Percentiles rank a stretch among this genome's conserved stretches.
Evolutionary conservation across 2,329 filamentous ascomycete genomes (phyloP).

Genomic region (Aspergillus unguis): DNA sequence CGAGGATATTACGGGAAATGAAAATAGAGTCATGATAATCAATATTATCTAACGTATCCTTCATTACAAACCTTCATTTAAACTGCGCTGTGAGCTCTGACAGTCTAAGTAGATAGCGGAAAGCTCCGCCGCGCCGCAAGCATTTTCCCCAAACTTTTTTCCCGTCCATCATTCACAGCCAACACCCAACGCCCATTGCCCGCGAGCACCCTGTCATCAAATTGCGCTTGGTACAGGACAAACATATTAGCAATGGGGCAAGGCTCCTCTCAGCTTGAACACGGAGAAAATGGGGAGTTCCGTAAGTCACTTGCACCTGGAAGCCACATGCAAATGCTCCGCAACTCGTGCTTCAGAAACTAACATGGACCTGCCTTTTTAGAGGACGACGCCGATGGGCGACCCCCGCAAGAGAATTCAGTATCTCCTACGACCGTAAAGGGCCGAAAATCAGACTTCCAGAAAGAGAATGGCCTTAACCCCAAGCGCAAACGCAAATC

Average conservation of each 20-base stretch:
- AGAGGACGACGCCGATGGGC: neutral
- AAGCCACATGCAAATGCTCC: neutral
- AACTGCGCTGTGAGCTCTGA: neutral
- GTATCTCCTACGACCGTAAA: neutral
- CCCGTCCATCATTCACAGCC: neutral
- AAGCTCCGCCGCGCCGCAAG: slow-evolving; percentile 1
- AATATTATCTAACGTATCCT: neutral
- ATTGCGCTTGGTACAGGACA: too few species aligned
- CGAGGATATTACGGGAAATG: slow-evolving; percentile 42
- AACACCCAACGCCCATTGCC: neutral
- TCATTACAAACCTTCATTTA: neutral
- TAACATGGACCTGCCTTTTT: neutral
- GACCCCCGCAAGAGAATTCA: neutral
- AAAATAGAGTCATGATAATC: slow-evolving; percentile 30
- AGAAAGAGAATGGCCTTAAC: neutral
- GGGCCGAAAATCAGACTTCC: neutral
- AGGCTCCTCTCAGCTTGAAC: slow-evolving; percentile 17
- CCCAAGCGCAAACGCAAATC: neutral
- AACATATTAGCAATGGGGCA: slow-evolving; percentile 18
- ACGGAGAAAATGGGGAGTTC: neutral
- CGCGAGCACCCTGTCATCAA: neutral
- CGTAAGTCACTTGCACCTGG: slow-evolving; percentile 10
- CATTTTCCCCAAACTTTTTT: neutral
- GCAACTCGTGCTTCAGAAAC: neutral
- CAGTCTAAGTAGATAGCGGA: neutral